phyloP scores from a whole-genome alignment of 768 basidiomycete genomes.

The Scleroderma bovista region DNA sequence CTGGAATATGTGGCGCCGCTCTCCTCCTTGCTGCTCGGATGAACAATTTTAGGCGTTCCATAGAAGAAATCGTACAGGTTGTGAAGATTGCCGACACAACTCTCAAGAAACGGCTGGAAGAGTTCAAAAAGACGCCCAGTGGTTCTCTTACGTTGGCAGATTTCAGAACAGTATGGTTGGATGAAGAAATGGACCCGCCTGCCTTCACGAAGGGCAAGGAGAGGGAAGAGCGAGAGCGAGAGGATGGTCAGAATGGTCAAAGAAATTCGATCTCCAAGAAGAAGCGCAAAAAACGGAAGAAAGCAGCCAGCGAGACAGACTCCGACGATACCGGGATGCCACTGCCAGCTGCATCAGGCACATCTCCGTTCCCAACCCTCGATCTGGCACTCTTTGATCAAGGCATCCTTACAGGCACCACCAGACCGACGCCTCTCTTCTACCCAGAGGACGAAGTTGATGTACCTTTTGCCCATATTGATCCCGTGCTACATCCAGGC shows the following conservation, averaged over 20 bases:
- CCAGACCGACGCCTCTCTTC: slow-evolving; percentile 34
- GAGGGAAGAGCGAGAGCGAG: slow-evolving; percentile 53
- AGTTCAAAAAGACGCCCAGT: slow-evolving; percentile 89
- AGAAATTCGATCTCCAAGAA: slow-evolving; percentile 24
- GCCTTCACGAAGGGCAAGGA: slow-evolving; percentile 78
- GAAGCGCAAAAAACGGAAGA: slow-evolving; percentile 34
- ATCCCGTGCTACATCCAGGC: slow-evolving; percentile 45
- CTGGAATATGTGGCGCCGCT: slow-evolving; percentile 96
- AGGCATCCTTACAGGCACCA: slow-evolving; percentile 61
- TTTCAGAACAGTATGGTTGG: slow-evolving; percentile 86
- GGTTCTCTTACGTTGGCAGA: slow-evolving; percentile 83
- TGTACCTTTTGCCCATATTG: slow-evolving; percentile 41
- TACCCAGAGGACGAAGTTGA: slow-evolving; percentile 42
- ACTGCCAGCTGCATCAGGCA: slow-evolving; percentile 10
- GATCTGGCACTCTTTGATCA: slow-evolving; percentile 58
- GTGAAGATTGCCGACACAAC: slow-evolving; percentile 99
- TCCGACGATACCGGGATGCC: slow-evolving; percentile 18
- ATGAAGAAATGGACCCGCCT: slow-evolving; percentile 89
- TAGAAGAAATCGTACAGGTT: slow-evolving; percentile 96
- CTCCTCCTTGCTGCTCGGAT: slow-evolving; percentile 93
- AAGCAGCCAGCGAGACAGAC: slow-evolving; percentile 36
- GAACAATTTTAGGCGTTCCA: slow-evolving; percentile 92
- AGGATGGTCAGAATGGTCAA: slow-evolving; percentile 32
- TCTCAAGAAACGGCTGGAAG: slow-evolving; percentile 85
- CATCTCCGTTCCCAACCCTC: slow-evolving; percentile 28